These are phyloP conservation scores for Lodderomyces parapsilosis DNA, from an alignment of 1,139 yeast genomes.

Conservation along the genomic window DNA sequence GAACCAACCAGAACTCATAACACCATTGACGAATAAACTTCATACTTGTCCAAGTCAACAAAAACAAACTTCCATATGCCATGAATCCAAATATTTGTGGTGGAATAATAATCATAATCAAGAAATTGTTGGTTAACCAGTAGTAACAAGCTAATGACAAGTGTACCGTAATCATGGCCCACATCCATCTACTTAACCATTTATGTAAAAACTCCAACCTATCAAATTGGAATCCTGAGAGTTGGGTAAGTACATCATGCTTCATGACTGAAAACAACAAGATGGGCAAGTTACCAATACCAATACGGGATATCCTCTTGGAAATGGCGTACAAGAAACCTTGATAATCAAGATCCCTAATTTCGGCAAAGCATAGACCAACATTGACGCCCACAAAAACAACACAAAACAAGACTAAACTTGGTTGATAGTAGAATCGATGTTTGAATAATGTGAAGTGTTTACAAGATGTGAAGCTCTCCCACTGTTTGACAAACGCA, in stretches of 20 bases:
- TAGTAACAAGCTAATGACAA: conserved; percentile 30
- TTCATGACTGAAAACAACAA: conserved; percentile 36
- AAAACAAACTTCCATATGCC: conserved; percentile 37
- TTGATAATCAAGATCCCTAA: conserved; percentile 39
- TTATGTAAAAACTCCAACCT: conserved; percentile 39
- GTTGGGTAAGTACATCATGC: conserved; percentile 36
- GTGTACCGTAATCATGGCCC: conserved; percentile 39
- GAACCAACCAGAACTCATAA: conserved; percentile 45
- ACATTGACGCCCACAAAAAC: conserved; percentile 28
- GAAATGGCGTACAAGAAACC: conserved; percentile 39
- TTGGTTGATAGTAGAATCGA: conserved; percentile 39
- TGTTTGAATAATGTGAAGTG: conserved; percentile 19
- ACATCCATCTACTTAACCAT: conserved; percentile 45
- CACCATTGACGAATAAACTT: conserved; percentile 38
- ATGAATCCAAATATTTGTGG: conserved; percentile 55
- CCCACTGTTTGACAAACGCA: conserved; percentile 27
- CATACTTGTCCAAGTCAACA: conserved; percentile 38
- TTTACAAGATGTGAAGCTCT: conserved; percentile 27
- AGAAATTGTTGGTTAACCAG: conserved; percentile 41
- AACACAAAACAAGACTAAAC: conserved; percentile 28
- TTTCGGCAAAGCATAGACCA: conserved; percentile 26
- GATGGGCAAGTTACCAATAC: conserved; percentile 41
- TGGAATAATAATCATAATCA: conserved; percentile 46
- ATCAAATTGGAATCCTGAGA: conserved; percentile 46
- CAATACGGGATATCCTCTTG: conserved; percentile 42